Evolutionary conservation across 805 yeast species (phyloP).

Genomic region (Teunomyces stri): DNA sequence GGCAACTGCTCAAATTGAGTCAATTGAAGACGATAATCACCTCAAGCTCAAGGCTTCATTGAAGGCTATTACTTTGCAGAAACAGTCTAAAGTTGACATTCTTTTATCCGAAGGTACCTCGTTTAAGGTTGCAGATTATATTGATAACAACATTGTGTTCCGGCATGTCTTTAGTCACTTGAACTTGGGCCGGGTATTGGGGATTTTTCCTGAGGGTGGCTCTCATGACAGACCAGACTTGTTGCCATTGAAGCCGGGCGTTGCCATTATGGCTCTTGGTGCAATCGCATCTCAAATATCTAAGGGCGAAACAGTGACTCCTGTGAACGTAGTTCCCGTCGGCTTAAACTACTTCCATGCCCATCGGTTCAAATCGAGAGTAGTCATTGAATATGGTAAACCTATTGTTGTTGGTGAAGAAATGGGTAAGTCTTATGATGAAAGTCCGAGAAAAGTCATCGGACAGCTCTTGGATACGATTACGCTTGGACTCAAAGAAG

Average conservation of each 20-base stretch:
- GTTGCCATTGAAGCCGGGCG: conserved; percentile 44
- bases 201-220: conserved; percentile 46
- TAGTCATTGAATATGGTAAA: conserved; percentile 42
- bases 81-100: conserved; percentile 13
- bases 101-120: conserved; percentile 25
- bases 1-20: conserved; percentile 32
- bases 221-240: conserved; percentile 43
- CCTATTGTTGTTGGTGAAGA: conserved; percentile 34
- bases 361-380: conserved; percentile 39
- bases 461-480: conserved; percentile 25
- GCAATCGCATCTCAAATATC: conserved; percentile 29
- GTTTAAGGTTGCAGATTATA: conserved; percentile 38
- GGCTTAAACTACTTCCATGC: conserved; percentile 45
- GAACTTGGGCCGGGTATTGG: conserved; percentile 31
- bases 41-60: conserved; percentile 26
- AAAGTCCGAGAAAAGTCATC: conserved; percentile 27
- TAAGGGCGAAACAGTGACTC: conserved; percentile 15
- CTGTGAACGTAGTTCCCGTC: conserved; percentile 36
- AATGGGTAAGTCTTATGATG: conserved; percentile 27
- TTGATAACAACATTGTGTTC: conserved; percentile 37
- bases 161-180: conserved; percentile 37
- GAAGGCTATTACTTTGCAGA: conserved; percentile 12
- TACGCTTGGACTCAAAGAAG: conserved; percentile 35
- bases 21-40: conserved; percentile 30
- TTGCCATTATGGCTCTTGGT: conserved; percentile 45